Base-by-base conservation (phyloP, 73 alveolate genomes). In the Paramecium pentaurelia region DNA sequence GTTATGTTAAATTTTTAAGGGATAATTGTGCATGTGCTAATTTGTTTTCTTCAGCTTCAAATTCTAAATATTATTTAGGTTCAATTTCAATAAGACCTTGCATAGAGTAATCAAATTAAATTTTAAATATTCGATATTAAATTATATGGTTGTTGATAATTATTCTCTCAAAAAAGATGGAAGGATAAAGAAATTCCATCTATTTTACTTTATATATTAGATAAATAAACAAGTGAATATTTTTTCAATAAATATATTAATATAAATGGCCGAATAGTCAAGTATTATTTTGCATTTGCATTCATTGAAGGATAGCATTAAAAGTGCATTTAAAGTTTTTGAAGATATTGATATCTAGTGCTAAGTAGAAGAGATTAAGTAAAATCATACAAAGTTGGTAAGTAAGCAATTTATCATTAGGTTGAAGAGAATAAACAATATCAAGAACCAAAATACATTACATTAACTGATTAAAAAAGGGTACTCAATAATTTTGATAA, bases 401-500 rank as follows among this genome's bases (percentile, higher is more conserved):
- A 54, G 70, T 54, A n/a, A 7, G 9, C 49, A 64, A 32, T 34
- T 25, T 32, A 64, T 64, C 49, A 32, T 64, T 64, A 64, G 84
- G 47, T 64, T 64, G 84, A 64, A 64, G 84, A 64, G 47, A 64
- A 28, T 14, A 64, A 64, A 64, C 47, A 64, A 64, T 11, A 28
- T 30, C 14, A 64, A 64, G 84, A 64, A 34, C 84, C 84, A 34
- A 64, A 64, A 64, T 64, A 32, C 49, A 64, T 64, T 3, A 11
- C 84, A 32, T 11, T 32, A 64, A 34, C 51, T 64, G 84, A 64
- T 27, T 28, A 28, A 28, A 73, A 73, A 73, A 32, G 36, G 14
- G 60, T 73, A 32, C 60, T 73, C 47, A 44, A 73, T 36, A 73
- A 73, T 73, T 36, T 36, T 25, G 87, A 73, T 73, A 73, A 73